These are phyloP conservation scores for Halteria grandinella DNA, from an alignment of 73 alveolate genomes.

Conservation along the genomic window DNA sequence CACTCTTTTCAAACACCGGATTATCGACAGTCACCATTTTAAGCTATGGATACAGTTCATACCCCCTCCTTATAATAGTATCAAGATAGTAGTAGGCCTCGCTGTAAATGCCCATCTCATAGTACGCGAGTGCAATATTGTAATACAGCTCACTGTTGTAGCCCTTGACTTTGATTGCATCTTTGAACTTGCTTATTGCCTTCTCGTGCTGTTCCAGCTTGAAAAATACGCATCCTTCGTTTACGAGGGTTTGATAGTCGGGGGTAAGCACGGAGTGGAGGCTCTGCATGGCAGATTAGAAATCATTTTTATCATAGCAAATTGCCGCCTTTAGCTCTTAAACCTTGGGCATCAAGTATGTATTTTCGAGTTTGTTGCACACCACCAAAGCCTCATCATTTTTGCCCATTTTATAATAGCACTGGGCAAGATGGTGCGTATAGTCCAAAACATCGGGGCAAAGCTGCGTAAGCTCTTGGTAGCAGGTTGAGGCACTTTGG, in stretches of 20 bases:
- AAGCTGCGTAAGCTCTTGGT: constrained; percentile 10
- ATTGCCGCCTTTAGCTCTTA: constrained; percentile 63
- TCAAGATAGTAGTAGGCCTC: constrained; percentile 48
- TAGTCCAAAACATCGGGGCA: constrained; percentile 68
- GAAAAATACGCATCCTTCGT: constrained; percentile 68
- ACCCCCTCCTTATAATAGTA: constrained; percentile 53
- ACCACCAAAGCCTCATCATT: constrained; percentile 41
- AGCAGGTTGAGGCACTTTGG: constrained; percentile 24
- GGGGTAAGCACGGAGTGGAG: constrained; percentile 42
- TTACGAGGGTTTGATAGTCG: constrained; percentile 57
- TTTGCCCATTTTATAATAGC: constrained; percentile 31
- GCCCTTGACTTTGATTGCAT: constrained; percentile 55
- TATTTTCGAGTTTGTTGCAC: constrained; percentile 31
- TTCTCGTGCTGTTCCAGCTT: constrained; percentile 54
- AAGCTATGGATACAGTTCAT: constrained; percentile 56
- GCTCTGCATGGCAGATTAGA: constrained; percentile 53
- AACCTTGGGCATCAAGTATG: constrained; percentile 42
- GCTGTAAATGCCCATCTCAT: constrained; percentile 56
- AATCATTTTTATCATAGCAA: constrained; percentile 62
- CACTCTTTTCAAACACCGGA: constrained; percentile 60
- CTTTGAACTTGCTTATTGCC: constrained; percentile 61
- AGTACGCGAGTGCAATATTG: constrained; percentile 57
- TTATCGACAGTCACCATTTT: constrained; percentile 39
- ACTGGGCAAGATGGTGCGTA: constrained; percentile 69
- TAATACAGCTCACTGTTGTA: constrained; percentile 63